phyloP scores from a whole-genome alignment of 139 green algal species.

The Haematococcus sp. region DNA sequence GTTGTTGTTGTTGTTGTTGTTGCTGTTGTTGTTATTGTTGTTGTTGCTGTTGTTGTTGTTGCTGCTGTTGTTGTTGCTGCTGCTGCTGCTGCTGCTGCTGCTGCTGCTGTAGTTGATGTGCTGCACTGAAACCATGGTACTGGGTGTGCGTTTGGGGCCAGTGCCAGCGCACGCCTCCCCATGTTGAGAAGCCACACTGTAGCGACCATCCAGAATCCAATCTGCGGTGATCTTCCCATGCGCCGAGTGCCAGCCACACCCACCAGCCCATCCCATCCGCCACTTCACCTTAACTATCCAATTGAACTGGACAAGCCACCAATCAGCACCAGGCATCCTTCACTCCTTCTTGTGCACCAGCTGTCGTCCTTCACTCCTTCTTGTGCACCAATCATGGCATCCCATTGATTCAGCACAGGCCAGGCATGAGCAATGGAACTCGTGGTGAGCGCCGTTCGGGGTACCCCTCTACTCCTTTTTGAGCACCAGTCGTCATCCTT shows the following conservation, averaged over 20 bases:
- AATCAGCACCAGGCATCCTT: too few relatives aligned
- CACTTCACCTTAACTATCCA: background rate
- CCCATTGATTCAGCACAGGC: too few relatives aligned
- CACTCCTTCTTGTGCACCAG: too few relatives aligned
- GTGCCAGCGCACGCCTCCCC: background rate
- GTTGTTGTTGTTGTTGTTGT: background rate
- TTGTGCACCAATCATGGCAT: too few relatives aligned
- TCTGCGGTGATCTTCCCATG: background rate
- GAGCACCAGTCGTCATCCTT: too few relatives aligned
- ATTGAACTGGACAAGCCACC: background rate
- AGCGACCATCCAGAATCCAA: too few relatives aligned
- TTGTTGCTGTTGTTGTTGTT: background rate
- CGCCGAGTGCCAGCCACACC: background rate
- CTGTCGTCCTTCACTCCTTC: too few relatives aligned
- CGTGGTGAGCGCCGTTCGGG: too few relatives aligned
- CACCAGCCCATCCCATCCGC: background rate
- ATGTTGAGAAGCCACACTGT: background rate
- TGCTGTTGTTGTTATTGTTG: conserved; percentile 1
- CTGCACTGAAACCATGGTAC: background rate
- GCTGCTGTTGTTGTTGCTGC: conserved; percentile 1
- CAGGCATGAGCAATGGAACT: too few relatives aligned
- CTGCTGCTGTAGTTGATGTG: background rate
- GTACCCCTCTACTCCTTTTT: too few relatives aligned
- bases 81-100: conserved; percentile 2
- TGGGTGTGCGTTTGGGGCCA: background rate